Evolutionary conservation across 805 yeast genomes (phyloP).

Genomic region (Brettanomyces bruxellensis): DNA sequence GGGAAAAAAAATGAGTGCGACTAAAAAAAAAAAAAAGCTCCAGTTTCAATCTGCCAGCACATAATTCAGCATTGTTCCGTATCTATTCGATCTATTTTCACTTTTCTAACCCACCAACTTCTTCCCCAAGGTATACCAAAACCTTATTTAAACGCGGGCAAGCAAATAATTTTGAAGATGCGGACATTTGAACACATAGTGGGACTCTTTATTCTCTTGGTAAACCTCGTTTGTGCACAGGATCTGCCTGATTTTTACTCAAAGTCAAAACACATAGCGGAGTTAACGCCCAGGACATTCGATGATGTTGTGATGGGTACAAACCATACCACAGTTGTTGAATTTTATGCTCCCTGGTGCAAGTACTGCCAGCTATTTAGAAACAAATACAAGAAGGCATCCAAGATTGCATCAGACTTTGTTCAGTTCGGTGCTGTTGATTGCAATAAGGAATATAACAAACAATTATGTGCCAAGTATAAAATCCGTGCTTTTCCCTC

Average conservation of each 20-base stretch:
- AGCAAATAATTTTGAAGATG: neutral
- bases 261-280: conserved; percentile 17
- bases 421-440: conserved; percentile 74
- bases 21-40: too few relatives aligned
- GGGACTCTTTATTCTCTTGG: neutral
- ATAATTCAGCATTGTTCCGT: too few relatives aligned
- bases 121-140: neutral
- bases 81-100: too few relatives aligned
- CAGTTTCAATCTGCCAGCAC: too few relatives aligned
- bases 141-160: too few relatives aligned
- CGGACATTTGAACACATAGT: neutral
- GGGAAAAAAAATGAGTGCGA: too few relatives aligned
- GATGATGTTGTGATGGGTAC: conserved; percentile 56
- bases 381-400: conserved; percentile 57
- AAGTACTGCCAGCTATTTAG: conserved; percentile 79
- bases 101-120: neutral
- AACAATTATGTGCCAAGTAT: conserved; percentile 57
- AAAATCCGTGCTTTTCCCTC: conserved; percentile 80
- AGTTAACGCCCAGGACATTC: conserved; percentile 34
- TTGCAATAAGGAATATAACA: conserved; percentile 67
- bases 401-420: conserved; percentile 44
- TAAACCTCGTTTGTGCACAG: neutral
- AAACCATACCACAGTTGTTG: conserved; percentile 74
- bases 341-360: conserved; percentile 98
- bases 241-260: conserved; percentile 12